Evolutionary conservation across 2,329 filamentous ascomycete species (phyloP), one percentile per base, ranked within the genome.

Genomic region (Epichloe gansuensis): DNA sequence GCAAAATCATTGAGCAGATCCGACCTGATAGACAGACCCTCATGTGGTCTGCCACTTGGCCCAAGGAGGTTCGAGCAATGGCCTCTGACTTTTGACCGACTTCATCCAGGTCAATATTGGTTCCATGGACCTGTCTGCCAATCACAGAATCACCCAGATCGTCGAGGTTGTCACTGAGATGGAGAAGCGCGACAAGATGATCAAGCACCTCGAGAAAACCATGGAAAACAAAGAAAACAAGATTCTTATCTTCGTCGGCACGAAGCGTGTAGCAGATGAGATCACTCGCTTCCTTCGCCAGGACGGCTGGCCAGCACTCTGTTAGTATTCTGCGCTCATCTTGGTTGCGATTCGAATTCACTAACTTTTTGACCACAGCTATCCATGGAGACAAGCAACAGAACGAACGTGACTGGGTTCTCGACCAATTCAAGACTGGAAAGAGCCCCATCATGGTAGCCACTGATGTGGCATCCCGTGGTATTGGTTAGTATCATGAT

Each of bases 401-500:
- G 69, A 95, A 96, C 73, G 93, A 98, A 77, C 91, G 93, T 77
- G 93, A 97, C 72, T 97, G 93, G 90, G 93, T 97, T 65, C 80
- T 98, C 69, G 94, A 97, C 72, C 91, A 97, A 73, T 98, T 98
- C 83, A 98, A 97, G 84, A 88, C 88, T 60, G 91, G 90, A 75
- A 96, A 97, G 80, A 95, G 90, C 76, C 93, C 93, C 69, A 95
- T 98, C 83, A 95, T 98, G 91, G 93, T 98, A 76, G 93, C 93
- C 75, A 98, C 93, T 61, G 93, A 97, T 69, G 93, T 98, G 75
- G 93, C 93, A 75, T 97, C 93, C 69, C 93, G 93, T 91, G 93
- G 93, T 89, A 96, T 98, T 76, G 93, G 93, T 96, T 94, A 95
- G 90, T 91, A 86, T 82, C 76, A 78, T 54, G 25, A 45, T 55